Conservation (phyloP, 1,284 basidiomycete genomes). For the Ceratobasidium sp. region DNA sequence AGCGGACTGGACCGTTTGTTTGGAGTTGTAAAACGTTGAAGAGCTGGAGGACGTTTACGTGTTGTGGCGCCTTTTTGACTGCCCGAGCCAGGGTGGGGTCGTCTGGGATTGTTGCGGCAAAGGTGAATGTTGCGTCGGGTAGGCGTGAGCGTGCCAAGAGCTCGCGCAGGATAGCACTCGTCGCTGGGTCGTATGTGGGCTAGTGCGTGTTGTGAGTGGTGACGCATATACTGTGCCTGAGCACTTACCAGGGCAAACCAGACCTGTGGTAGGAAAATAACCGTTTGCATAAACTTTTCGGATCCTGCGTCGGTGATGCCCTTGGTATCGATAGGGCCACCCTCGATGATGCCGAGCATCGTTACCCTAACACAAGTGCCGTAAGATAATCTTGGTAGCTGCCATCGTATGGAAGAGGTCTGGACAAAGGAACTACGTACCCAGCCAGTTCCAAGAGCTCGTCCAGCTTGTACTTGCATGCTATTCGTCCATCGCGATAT, state of each 20-base stretch:
- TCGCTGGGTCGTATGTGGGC: constrained; percentile 1
- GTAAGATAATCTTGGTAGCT: not conserved
- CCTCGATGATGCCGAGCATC: constrained; percentile 22
- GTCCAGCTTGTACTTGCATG: constrained; percentile 7
- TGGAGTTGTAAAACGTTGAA: not conserved
- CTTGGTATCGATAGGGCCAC: not conserved
- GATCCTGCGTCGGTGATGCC: constrained; percentile 8
- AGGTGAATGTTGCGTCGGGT: constrained; percentile 1
- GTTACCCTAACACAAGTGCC: constrained; percentile 2
- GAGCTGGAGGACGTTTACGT: not conserved
- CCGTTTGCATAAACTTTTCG: constrained; percentile 2
- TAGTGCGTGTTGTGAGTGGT: not conserved
- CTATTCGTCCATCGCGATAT: not conserved
- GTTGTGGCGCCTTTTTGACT: not conserved
- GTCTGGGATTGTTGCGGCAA: not conserved
- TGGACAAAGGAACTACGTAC: constrained; percentile 19
- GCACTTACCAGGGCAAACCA: constrained; percentile 18
- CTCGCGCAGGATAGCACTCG: not conserved
- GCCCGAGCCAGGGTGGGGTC: not conserved
- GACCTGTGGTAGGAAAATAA: not conserved
- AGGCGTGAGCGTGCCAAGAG: constrained; percentile 3
- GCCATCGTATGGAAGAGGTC: not conserved
- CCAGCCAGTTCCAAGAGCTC: constrained; percentile 21
- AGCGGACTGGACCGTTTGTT: not conserved
- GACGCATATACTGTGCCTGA: not conserved